Conservation (phyloP, 352 stramenopile genomes). For the Phytopythium boreale region DNA sequence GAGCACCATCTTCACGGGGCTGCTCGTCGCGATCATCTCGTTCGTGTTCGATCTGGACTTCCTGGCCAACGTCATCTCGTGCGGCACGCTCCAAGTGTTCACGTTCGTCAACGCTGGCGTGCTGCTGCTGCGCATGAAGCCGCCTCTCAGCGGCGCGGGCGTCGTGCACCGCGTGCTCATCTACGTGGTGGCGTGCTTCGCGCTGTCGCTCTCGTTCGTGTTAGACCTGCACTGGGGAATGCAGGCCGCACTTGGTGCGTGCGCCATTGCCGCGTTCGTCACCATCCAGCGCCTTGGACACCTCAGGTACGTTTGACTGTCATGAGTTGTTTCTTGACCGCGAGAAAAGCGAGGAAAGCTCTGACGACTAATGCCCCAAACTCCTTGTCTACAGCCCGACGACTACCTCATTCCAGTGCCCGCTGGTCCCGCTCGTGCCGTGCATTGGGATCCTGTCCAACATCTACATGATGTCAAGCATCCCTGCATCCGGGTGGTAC, state of each 20-base stretch:
- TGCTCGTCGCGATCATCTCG: conserved; percentile 72
- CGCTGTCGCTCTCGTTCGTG: conserved; percentile 63
- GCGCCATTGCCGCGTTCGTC: conserved; percentile 40
- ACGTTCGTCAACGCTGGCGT: conserved; percentile 93
- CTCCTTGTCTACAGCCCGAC: conserved; percentile 10
- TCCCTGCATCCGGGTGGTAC: conserved; percentile 55
- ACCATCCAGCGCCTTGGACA: conserved; percentile 60
- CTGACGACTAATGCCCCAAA: neutral
- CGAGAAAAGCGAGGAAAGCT: too few species aligned
- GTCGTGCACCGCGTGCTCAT: conserved; percentile 50
- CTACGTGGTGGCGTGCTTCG: conserved; percentile 62
- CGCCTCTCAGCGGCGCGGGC: conserved; percentile 26
- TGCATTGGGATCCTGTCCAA: conserved; percentile 63
- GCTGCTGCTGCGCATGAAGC: conserved; percentile 72
- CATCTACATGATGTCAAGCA: conserved; percentile 64
- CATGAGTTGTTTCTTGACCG: too few species aligned
- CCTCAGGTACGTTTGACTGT: conserved; percentile 39
- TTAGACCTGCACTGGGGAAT: conserved; percentile 55
- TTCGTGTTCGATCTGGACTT: conserved; percentile 91
- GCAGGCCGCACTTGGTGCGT: conserved; percentile 28
- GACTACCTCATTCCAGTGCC: conserved; percentile 54
- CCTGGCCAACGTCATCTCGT: conserved; percentile 91
- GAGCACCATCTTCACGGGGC: conserved; percentile 89
- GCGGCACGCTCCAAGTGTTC: conserved; percentile 90
- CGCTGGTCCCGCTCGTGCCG: conserved; percentile 51